Evolutionary conservation across 192 early-diverging fungal species (phyloP), one percentile per base, ranked within the genome.

Genomic region (Podochytrium sp.): DNA sequence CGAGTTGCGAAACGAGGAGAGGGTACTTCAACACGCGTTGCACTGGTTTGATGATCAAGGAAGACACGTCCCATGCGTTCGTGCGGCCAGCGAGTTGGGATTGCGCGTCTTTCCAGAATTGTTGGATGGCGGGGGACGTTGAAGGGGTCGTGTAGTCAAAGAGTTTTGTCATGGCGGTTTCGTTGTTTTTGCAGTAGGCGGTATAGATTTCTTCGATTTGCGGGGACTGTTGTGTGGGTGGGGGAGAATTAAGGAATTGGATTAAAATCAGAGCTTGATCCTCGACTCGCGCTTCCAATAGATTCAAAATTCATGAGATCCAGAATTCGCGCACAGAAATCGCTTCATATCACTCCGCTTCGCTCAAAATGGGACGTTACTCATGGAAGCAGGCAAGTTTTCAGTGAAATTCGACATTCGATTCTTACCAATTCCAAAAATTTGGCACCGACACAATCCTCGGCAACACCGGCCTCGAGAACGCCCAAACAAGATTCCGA

Each of bases 21-120:
- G 96, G 96, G 76, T 96, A 96, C 79, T 96, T 96, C n/a, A 98
- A 81, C n/a, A 98, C 92, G 37, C 96, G 87, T 79, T 98, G 96
- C 6, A 98, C 95, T 16, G 96, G 96, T 74, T 98, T 98, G 79
- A 98, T 95, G 4, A 98, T 81, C 74, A 98, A 79, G 69, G 90
- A 91, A 0, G 91, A 85, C 68, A 98, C 81, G 80, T 98, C 96
- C 96, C 96, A 98, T 62, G 92, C 92, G 32, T 85, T 88, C 1
- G 96, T 96, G 70, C 82, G 78, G 6, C 59, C 59, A 12, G 59
- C 35, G 33, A 91, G 82, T 63, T 88, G 65, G 41, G 80, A 74
- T 76, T 85, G 85, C 57, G 88, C 89, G 39, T 87, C 80, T 80
- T 93, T 37, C 63, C 82, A 74, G 63, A 84, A 86, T 25, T 67